Evolutionary conservation across 345 rosid species (phyloP).

Genomic region (Alliaria petiolata): DNA sequence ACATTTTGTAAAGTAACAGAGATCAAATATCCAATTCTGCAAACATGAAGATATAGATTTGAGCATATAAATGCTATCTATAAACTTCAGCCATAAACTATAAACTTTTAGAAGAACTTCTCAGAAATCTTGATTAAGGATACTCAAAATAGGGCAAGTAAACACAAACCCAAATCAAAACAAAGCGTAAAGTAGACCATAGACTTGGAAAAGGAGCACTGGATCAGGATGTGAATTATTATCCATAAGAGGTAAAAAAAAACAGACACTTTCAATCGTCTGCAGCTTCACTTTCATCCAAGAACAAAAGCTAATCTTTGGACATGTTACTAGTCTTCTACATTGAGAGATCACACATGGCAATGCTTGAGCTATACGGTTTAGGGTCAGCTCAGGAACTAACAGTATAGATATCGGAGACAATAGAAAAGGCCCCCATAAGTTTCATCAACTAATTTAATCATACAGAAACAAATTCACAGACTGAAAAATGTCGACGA

Average conservation of each 20-base stretch:
- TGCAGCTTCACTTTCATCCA: background rate
- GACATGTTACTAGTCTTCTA: background rate
- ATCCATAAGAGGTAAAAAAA: background rate
- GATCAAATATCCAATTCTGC: background rate
- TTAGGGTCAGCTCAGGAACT: background rate
- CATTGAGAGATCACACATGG: background rate
- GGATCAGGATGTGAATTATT: background rate
- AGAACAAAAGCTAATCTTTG: background rate
- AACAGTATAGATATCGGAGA: too few species aligned
- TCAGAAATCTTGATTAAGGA: background rate
- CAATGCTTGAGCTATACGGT: background rate
- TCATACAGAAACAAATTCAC: background rate
- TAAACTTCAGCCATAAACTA: background rate
- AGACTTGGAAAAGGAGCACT: background rate
- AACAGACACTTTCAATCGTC: background rate
- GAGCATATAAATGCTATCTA: background rate
- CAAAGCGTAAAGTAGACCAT: background rate
- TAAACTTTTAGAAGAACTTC: background rate
- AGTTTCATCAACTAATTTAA: background rate
- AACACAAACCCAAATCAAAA: background rate
- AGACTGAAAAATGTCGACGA: background rate
- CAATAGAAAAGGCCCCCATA: too few species aligned
- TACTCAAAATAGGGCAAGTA: background rate
- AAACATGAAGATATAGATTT: background rate
- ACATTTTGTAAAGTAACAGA: too few species aligned